Percentiles rank a stretch among this genome's conserved stretches.
Conservation (phyloP, 805 yeast species). For the Pichia gijzeniarum region DNA sequence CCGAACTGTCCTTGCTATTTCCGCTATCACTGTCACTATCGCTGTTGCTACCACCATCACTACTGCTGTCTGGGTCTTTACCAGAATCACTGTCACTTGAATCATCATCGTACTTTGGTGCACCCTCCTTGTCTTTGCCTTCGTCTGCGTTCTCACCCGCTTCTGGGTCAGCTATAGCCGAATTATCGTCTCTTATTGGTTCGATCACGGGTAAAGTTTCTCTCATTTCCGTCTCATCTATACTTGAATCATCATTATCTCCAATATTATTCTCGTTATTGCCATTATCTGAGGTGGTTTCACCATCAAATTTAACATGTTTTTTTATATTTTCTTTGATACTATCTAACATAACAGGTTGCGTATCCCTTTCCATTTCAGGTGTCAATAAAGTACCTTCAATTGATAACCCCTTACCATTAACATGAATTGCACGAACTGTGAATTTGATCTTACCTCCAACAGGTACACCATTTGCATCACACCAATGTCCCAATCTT, state of each 20-base stretch:
- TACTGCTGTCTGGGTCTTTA: constrained; percentile 1
- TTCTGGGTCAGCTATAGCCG: constrained; percentile 5
- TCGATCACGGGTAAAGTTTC: constrained; percentile 6
- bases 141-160: constrained; percentile 8
- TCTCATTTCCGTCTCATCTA: constrained; percentile 5
- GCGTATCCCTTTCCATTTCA: constrained; percentile 47
- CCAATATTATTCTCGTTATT: not conserved
- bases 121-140: constrained; percentile 17
- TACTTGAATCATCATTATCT: not conserved
- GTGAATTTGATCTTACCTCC: constrained; percentile 80
- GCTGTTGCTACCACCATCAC: not conserved
- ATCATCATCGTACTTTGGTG: constrained; percentile 21
- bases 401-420: constrained; percentile 77
- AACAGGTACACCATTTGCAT: constrained; percentile 61
- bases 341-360: constrained; percentile 37
- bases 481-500: constrained; percentile 85
- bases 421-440: constrained; percentile 62
- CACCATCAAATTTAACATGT: constrained; percentile 38
- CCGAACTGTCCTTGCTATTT: constrained; percentile 3
- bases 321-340: constrained; percentile 12
- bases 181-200: constrained; percentile 21
- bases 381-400: constrained; percentile 78
- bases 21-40: constrained; percentile 1
- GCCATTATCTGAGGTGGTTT: constrained; percentile 1
- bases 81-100: constrained; percentile 13